Evolutionary conservation across 1,284 basidiomycete species (phyloP), one percentile per base, ranked within the genome.

Genomic region (Flammula alnicola): DNA sequence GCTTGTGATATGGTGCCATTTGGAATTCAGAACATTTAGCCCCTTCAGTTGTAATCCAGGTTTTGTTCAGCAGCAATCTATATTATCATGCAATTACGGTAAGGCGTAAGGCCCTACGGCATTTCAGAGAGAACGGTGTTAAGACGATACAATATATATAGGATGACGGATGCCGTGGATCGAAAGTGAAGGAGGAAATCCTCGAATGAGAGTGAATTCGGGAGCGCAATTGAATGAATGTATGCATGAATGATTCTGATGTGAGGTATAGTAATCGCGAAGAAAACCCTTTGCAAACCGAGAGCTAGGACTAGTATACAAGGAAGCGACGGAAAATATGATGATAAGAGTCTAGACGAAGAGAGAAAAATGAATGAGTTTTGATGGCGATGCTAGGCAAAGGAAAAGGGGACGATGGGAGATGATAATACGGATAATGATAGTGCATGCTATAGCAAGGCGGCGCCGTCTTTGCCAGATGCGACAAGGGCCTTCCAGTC

Each of bases 401-500:
- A 25, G 38, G 16, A 20, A 40, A 27, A 11, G 23, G 6, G 23
- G 9, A 25, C n/a, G 23, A 14, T n/a, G 17, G 16, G 16, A 26
- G 14, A 40, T 25, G 22, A 26, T 8, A n/a, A 25, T n/a, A 25
- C n/a, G 16, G 29, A 40, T 11, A 8, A 16, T n/a, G 29, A 12
- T 27, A 12, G 20, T 11, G 14, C 19, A 5, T 29, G 27, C 66
- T 78, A 91, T 68, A 91, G 73, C 46, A 92, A 73, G 16, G 79
- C 88, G 12, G 72, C 67, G 27, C 70, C 74, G n/a, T 88, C 83
- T 63, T 80, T 80, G 44, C 88, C 88, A 7, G 79, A 67, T 12
- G 72, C 74, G 14, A 91, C 88, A 25, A 92, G 80, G 33, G 63
- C 74, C 57, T 71, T 73, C 92, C 92, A 95, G 54, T 91, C 84